phyloP scores from a whole-genome alignment of 2,329 filamentous ascomycete species.

The Neoscytalidium dimidiatum region DNA sequence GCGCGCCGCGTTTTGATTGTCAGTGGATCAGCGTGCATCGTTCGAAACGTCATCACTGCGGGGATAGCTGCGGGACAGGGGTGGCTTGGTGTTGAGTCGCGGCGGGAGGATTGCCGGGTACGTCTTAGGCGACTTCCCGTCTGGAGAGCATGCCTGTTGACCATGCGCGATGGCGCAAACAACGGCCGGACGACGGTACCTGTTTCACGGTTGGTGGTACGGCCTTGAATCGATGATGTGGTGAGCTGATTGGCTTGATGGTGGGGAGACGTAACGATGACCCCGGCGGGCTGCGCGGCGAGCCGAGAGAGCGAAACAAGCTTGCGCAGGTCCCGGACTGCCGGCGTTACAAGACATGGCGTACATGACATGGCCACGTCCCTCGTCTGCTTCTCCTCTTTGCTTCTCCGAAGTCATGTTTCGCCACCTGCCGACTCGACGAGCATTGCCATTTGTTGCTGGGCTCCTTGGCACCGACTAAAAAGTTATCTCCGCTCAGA shows the following conservation, averaged over 20 bases:
- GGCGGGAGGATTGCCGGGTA: not conserved
- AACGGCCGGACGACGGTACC: not conserved
- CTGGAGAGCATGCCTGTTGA: not conserved
- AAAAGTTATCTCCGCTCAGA: not conserved
- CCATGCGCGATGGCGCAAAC: not conserved
- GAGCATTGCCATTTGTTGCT: not conserved
- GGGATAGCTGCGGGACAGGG: not conserved
- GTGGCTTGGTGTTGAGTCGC: slow-evolving; percentile 4
- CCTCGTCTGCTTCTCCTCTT: too few species aligned
- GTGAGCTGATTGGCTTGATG: not conserved
- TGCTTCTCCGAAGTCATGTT: not conserved
- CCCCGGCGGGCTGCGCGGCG: not conserved
- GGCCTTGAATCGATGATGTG: not conserved
- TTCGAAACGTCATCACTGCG: not conserved
- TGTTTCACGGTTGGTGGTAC: not conserved
- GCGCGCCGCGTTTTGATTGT: not conserved
- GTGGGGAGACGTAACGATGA: not conserved
- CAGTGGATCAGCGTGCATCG: not conserved
- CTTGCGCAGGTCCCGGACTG: slow-evolving; percentile 1
- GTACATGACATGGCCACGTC: not conserved
- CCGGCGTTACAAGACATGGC: not conserved
- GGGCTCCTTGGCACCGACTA: not conserved
- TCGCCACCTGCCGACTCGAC: not conserved
- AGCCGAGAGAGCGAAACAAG: not conserved
- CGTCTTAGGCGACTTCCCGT: not conserved